Evolutionary conservation across 2,329 filamentous ascomycete species (phyloP), one percentile per base, ranked within the genome.

Genomic region (Tolypocladium ophioglossoides): DNA sequence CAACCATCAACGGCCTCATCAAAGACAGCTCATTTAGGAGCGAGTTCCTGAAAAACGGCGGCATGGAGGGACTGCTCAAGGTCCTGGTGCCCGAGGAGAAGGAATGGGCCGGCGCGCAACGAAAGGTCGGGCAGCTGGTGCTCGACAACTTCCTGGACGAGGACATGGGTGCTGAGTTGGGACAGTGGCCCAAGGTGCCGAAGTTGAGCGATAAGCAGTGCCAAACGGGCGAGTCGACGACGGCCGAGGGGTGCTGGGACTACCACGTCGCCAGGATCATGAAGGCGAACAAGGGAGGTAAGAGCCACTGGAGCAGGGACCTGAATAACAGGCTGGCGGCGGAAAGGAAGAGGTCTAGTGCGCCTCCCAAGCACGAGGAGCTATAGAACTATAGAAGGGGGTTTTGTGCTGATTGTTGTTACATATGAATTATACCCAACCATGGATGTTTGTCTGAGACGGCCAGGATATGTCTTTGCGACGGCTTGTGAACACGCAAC

Each of bases 91-190:
- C 70, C 10, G 68, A 74, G 27, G 74, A 70, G n/a, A 66, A 70
- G 5, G 71, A 73, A 30, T 80, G 82, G 72, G 74, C 74, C 16
- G 63, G 69, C 1, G 75, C 78, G 7, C 74, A 78, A 63, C 74
- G 74, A 55, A 81, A 78, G 62, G 76, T 79, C 27, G 80, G 78
- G 2, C 74, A 82, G 56, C 72, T 86, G 54, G 74, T 85, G 32
- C 73, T 79, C 37, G 84, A 87, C 62, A 83, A 76, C 56, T 87
- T 87, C 63, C 70, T 87, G n/a, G 84, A 87, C 62, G 76, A 78
- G 57, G 75, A 79, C 54, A 83, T 85, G 75, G 82, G 83, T 41
- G 83, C 83, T 2, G 70, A 72, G 27, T 58, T 77, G 20, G 79
- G 80, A 0, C 68, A 80, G 57, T 86, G 81, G 81, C 82, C 82